phyloP scores from a whole-genome alignment of 2,329 filamentous ascomycete species.

The Diaporthe ilicicola region DNA sequence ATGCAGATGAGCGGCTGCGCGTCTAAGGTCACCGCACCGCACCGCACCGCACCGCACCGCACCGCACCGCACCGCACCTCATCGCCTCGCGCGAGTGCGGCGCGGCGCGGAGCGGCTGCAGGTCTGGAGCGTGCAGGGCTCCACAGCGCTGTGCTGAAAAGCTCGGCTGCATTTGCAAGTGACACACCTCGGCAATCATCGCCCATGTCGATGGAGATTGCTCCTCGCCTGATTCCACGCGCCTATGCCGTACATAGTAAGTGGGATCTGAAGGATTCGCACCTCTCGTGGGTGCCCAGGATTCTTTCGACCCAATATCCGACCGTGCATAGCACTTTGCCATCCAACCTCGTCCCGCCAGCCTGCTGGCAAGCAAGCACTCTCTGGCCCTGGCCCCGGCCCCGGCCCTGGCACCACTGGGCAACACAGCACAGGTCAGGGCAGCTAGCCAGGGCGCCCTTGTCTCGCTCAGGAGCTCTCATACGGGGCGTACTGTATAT shows the following conservation, averaged over 20 bases:
- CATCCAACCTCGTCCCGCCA: not conserved
- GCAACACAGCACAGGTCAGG: not conserved
- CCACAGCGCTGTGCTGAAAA: not conserved
- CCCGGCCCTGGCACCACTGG: no score
- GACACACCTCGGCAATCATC: not conserved
- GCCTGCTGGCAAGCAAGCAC: not conserved
- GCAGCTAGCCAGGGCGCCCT: not conserved
- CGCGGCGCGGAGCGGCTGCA: not conserved
- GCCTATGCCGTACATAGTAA: not conserved
- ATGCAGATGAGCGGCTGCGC: constrained; percentile 18
- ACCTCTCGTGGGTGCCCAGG: not conserved
- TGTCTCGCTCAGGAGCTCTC: no score
- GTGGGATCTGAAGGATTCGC: not conserved
- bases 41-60: not conserved
- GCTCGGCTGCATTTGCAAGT: not conserved
- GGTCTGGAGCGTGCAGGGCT: not conserved
- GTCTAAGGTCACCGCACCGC: not conserved
- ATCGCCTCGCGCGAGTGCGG: not conserved
- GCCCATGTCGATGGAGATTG: not conserved
- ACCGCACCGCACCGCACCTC: not conserved
- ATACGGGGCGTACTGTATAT: no score
- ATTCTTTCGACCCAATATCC: not conserved
- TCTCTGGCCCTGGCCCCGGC: no score
- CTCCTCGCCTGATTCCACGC: not conserved
- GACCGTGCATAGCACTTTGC: not conserved